Conservation (phyloP, 2,329 filamentous ascomycete species). For the Orbilia brochopaga region DNA sequence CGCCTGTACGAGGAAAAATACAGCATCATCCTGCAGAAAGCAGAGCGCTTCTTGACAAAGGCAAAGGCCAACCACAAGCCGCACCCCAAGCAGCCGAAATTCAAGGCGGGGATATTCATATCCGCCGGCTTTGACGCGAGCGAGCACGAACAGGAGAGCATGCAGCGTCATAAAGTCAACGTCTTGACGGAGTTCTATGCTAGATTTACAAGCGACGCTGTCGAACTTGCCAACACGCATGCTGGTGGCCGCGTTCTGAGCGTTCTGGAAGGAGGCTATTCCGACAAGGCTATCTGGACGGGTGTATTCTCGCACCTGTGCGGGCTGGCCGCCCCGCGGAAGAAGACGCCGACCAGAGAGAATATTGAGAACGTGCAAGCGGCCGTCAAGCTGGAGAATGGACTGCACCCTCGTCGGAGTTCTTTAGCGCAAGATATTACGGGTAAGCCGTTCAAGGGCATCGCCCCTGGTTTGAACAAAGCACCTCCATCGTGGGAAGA, state of each 20-base stretch:
- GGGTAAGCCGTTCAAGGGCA: constrained; percentile 16
- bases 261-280: constrained; percentile 94
- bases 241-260: constrained; percentile 86
- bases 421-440: constrained; percentile 51
- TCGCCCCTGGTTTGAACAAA: constrained; percentile 9
- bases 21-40: constrained; percentile 77
- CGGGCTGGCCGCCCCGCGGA: constrained; percentile 69
- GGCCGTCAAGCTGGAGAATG: constrained; percentile 44
- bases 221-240: constrained; percentile 79
- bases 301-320: constrained; percentile 89
- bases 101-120: constrained; percentile 85
- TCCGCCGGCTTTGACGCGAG: constrained; percentile 97
- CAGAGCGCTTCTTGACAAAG: constrained; percentile 70
- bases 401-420: constrained; percentile 56
- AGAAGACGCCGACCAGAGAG: constrained; percentile 26
- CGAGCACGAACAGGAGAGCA: constrained; percentile 87
- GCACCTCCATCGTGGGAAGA: constrained; percentile 38
- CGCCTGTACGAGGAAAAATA: constrained; percentile 82
- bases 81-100: constrained; percentile 49
- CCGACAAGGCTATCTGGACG: constrained; percentile 84
- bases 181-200: constrained; percentile 98
- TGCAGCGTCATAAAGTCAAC: constrained; percentile 95
- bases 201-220: constrained; percentile 82
- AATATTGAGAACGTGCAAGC: background rate
- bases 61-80: constrained; percentile 67